These are phyloP conservation scores for Cyclanthera cordifolia DNA, from an alignment of 306 rosid genomes.

Conservation along the genomic window DNA sequence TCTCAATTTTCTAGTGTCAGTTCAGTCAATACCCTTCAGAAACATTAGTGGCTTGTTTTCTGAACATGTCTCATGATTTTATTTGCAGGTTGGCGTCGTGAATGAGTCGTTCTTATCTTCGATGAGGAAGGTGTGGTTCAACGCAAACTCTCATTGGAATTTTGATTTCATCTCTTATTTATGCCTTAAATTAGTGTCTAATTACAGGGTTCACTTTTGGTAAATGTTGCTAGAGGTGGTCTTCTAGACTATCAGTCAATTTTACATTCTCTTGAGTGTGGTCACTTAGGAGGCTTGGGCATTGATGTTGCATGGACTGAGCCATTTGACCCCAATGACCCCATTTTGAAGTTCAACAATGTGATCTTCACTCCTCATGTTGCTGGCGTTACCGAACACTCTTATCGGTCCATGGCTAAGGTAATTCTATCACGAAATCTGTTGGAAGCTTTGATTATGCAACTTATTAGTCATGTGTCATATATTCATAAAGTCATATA, in stretches of 20 bases:
- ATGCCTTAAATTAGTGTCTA: neutral
- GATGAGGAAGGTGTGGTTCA: conserved; percentile 63
- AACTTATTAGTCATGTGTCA: neutral
- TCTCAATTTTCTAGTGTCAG: neutral
- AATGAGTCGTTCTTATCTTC: conserved; percentile 57
- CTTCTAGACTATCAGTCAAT: conserved; percentile 60
- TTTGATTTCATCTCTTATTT: neutral
- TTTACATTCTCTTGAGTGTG: conserved; percentile 36
- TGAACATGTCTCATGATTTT: neutral
- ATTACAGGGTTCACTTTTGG: conserved; percentile 67
- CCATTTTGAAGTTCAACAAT: conserved; percentile 52
- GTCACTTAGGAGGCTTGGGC: conserved; percentile 79
- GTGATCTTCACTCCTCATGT: conserved; percentile 78
- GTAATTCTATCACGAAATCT: conserved; percentile 19
- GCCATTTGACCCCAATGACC: conserved; percentile 69
- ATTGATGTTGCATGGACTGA: conserved; percentile 88
- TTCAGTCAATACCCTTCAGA: neutral
- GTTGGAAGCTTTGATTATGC: neutral
- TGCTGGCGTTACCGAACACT: conserved; percentile 70
- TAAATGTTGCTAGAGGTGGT: conserved; percentile 23
- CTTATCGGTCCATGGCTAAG: conserved; percentile 84
- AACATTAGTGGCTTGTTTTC: neutral
- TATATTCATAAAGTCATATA: neutral
- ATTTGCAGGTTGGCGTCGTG: conserved; percentile 56
- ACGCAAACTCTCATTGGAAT: neutral